Conservation (phyloP, 352 stramenopile genomes). For the Peronospora destructor region DNA sequence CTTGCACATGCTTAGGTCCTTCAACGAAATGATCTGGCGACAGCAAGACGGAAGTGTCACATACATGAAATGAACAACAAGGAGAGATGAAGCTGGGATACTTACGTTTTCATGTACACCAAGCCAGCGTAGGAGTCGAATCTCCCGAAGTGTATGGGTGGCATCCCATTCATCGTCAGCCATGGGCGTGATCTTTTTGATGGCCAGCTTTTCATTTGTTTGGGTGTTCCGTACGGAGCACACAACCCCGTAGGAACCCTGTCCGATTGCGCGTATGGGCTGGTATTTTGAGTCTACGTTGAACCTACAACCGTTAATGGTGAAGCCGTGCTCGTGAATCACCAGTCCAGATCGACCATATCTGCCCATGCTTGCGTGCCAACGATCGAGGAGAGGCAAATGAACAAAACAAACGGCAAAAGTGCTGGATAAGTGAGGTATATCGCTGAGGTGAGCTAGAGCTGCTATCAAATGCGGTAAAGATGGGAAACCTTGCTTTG, state of each 20-base stretch:
- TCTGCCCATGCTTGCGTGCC: constrained; percentile 35
- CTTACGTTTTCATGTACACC: constrained; percentile 86
- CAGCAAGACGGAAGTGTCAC: constrained; percentile 1
- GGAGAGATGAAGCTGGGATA: not conserved
- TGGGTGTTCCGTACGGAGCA: constrained; percentile 76
- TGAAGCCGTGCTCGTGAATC: constrained; percentile 70
- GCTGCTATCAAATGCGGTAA: not conserved
- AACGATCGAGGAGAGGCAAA: not conserved
- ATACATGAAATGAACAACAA: not conserved
- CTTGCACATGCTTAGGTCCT: constrained; percentile 87
- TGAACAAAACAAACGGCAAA: not conserved
- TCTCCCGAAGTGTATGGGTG: constrained; percentile 87
- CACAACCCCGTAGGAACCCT: constrained; percentile 93
- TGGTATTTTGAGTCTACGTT: constrained; percentile 79
- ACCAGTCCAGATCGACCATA: constrained; percentile 50
- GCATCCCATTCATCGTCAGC: constrained; percentile 83
- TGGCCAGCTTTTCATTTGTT: constrained; percentile 81
- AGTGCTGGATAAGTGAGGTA: not conserved
- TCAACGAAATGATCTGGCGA: constrained; percentile 80
- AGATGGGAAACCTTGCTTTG: too few species aligned
- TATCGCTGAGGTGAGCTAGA: not conserved
- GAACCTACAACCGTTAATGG: constrained; percentile 78
- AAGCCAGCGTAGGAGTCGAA: constrained; percentile 86
- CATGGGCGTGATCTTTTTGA: constrained; percentile 92
- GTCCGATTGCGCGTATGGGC: constrained; percentile 82